Evolutionary conservation across 148 eudicot species (phyloP), one percentile per base, ranked within the genome.

Genomic region (Pharnaceum exiguum): DNA sequence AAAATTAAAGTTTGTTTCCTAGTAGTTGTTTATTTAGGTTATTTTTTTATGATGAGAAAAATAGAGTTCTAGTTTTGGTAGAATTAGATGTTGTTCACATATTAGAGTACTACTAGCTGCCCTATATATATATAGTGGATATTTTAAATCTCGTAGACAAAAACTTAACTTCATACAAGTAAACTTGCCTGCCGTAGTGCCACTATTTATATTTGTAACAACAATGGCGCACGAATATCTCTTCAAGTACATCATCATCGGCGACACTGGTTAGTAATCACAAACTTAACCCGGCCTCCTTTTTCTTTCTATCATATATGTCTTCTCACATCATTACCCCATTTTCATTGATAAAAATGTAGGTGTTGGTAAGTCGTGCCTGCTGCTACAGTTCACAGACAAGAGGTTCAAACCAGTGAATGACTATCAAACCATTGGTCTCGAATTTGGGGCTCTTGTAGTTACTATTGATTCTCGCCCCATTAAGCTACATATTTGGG

Each of bases 301-400:
- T 12, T n/a, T 53, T 28, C 29, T 11, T 18, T 19, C 28, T 22
- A 2, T n/a, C 13, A n/a, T 21, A 21, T 25, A 16, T 10, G 19
- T 30, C 22, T 2, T 46, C 15, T 21, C 5, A 5, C 36, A 36
- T 16, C 5, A 4, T 9, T 32, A 31, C 19, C 11, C 21, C 1
- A 19, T 29, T 53, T 53, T 51, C n/a, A 1, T 53, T 17, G 10
- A 27, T 42, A 1, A 27, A 40, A 9, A n/a, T 2, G 12, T 33
- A 81, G 89, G 95, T 65, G 95, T 86, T 35, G 89, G 89, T n/a
- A 86, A 86, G 62, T 86, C 89, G 16, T 82, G 95, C 59, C 58
- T 86, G 68, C 44, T 86, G 74, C 48, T 86, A 82, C 95, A 86
- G 66, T 86, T 86, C 49, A 82, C 86, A 0, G 95, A 86, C 50